These are phyloP conservation scores for Aechmea fasciata DNA, from an alignment of 176 grass and related monocot species.

Conservation along the genomic window DNA sequence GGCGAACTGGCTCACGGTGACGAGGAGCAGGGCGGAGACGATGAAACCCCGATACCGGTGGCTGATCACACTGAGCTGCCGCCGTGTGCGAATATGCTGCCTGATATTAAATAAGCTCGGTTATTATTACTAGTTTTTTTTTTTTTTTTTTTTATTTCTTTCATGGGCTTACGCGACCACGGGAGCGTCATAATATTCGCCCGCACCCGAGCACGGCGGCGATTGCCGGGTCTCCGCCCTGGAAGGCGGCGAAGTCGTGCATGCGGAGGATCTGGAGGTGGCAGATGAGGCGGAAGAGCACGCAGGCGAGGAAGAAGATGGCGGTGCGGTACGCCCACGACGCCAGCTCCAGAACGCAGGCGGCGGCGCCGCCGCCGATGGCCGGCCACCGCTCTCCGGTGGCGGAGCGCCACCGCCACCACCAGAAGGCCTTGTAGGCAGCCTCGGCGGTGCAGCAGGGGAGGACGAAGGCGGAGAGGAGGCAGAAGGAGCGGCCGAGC, in stretches of 20 bases:
- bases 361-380: conserved; percentile 19
- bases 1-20: conserved; percentile 66
- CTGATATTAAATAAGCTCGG: too few species aligned
- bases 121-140: too few species aligned
- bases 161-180: too few species aligned
- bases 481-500: conserved; percentile 33
- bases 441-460: conserved; percentile 50
- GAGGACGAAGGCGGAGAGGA: conserved; percentile 52
- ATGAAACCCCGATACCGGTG: conserved; percentile 75
- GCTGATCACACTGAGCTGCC: conserved; percentile 62
- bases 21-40: conserved; percentile 42
- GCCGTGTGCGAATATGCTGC: conserved; percentile 50
- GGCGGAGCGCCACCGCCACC: conserved; percentile 1
- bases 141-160: too few species aligned
- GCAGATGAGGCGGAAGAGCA: conserved; percentile 73
- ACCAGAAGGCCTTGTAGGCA: conserved; percentile 65
- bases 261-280: conserved; percentile 78
- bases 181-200: too few species aligned
- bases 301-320: conserved; percentile 60
- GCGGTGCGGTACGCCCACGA: conserved; percentile 68
- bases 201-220: conserved; percentile 30
- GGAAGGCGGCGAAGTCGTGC: conserved; percentile 60
- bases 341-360: conserved; percentile 53
- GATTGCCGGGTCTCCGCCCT: conserved; percentile 43
- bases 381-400: conserved; percentile 8